Percentiles rank a stretch among this genome's conserved stretches.
Conservation (phyloP, 148 eudicot genomes). For the Diospyros lotus region DNA sequence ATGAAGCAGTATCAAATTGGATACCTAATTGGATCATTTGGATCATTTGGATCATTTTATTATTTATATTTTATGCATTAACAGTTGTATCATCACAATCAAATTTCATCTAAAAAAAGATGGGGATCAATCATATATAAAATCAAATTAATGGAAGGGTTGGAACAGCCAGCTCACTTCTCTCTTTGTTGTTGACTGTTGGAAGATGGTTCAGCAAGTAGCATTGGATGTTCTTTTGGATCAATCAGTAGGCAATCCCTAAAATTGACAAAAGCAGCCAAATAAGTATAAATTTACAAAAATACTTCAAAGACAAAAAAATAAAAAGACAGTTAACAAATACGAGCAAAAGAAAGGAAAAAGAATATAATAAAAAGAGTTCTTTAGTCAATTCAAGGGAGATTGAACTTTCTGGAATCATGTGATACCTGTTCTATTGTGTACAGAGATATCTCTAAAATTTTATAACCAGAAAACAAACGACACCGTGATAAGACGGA, state of each 20-base stretch:
- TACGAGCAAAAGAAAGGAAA: neutral
- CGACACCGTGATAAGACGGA: neutral
- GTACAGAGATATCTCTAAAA: neutral
- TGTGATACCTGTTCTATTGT: neutral
- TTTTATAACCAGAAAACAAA: neutral
- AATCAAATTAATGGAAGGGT: constrained; percentile 1
- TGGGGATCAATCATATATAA: neutral
- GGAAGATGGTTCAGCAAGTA: constrained; percentile 86
- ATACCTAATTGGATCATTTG: neutral
- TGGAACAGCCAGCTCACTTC: constrained; percentile 48
- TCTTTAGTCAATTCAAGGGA: neutral
- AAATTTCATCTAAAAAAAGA: too few species aligned
- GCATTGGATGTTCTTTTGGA: constrained; percentile 96
- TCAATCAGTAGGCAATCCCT: constrained; percentile 94
- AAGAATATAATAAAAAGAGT: neutral
- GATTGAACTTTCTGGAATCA: constrained; percentile 1
- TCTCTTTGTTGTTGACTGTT: constrained; percentile 91
- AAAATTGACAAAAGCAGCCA: constrained; percentile 10
- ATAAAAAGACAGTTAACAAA: neutral
- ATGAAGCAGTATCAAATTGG: neutral
- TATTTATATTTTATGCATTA: neutral
- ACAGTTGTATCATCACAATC: neutral
- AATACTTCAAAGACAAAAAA: neutral
- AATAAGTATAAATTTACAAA: neutral
- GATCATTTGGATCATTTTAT: neutral